phyloP scores from a whole-genome alignment of 1,284 basidiomycete genomes.

The Cryptococcus deneoformans region DNA sequence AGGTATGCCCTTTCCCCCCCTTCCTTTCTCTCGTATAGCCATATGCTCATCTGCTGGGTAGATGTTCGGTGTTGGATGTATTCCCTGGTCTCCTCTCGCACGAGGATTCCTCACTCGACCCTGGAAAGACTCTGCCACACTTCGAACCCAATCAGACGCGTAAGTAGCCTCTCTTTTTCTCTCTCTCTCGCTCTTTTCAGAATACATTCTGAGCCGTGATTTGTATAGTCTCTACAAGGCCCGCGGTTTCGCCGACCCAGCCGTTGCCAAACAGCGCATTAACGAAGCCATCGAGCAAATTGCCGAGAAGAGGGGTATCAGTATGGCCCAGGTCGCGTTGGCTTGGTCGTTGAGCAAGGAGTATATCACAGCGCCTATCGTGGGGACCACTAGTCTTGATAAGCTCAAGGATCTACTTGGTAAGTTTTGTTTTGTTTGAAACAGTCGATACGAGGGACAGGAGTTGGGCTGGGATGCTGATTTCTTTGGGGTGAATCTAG shows the following conservation, averaged over 20 bases:
- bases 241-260: slow-evolving; percentile 11
- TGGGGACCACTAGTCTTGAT: slow-evolving; percentile 23
- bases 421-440: not conserved
- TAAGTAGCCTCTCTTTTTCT: slow-evolving; percentile 5
- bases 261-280: slow-evolving; percentile 1
- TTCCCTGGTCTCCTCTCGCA: slow-evolving; percentile 24
- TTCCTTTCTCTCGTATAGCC: no score
- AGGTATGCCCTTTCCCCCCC: not conserved
- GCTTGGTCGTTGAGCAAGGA: slow-evolving; percentile 17
- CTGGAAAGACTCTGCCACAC: slow-evolving; percentile 15
- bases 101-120: slow-evolving; percentile 27
- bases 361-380: slow-evolving; percentile 24
- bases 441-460: not conserved
- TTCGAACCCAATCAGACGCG: slow-evolving; percentile 21
- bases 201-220: not conserved
- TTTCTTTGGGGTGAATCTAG: not conserved
- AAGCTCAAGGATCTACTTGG: slow-evolving; percentile 19
- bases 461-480: no score
- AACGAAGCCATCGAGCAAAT: slow-evolving; percentile 51
- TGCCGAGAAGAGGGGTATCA: slow-evolving; percentile 53
- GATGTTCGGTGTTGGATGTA: slow-evolving; percentile 35
- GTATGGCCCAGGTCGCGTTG: slow-evolving; percentile 55
- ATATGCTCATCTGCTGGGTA: not conserved
- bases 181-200: not conserved
- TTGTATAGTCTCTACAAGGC: slow-evolving; percentile 4